Base-by-base conservation (phyloP, 257 asterid species). In the Fraxinus pennsylvanica region DNA sequence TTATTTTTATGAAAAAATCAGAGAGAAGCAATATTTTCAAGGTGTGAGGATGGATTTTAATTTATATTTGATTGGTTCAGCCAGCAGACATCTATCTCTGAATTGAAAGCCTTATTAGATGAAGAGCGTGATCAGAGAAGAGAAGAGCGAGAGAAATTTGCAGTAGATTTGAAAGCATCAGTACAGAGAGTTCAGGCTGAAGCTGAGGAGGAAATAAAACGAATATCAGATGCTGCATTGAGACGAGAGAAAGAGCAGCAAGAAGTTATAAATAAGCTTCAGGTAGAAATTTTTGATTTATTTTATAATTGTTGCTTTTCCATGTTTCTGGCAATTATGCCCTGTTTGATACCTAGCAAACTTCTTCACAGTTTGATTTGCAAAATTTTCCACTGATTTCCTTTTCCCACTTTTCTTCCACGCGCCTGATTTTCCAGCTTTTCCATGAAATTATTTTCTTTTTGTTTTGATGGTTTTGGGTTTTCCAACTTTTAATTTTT, bases 91-190 rank as follows among this genome's bases (percentile, higher is more conserved):
- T 90, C 98, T 81, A 84, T 96, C 80, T 87, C 89, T 41, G 97
- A 96, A 80, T 85, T 96, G 79, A 89, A 93, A 84, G 90, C 84
- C 81, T 82, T 88, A 78, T 78, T 96, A 84, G 96, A 91, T 65
- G 98, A 96, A 87, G 99, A 96, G 84, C 97, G 97, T 78, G 97
- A 92, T 57, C 98, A 89, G 84, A 93, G 97, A 86, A 91, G 90
- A 85, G 93, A 91, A 75, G 99, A 96, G 82, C 88, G 97, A 35
- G 97, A 93, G 78, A 96, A 92, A 81, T 97, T 97, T 84, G 81
- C 86, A 38, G 78, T 77, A 43, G 92, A 93, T 84, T 52, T 92
- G 88, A 93, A 90, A 86, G 74, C 82, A 84, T 89, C 97, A 59
- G 72, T 90, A 77, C 97, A 89, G 79, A 90, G 90, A 81, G 89